Evolutionary conservation across 2,329 filamentous ascomycete species (phyloP), one percentile per base, ranked within the genome.

Genomic region (Monosporascus sp.): DNA sequence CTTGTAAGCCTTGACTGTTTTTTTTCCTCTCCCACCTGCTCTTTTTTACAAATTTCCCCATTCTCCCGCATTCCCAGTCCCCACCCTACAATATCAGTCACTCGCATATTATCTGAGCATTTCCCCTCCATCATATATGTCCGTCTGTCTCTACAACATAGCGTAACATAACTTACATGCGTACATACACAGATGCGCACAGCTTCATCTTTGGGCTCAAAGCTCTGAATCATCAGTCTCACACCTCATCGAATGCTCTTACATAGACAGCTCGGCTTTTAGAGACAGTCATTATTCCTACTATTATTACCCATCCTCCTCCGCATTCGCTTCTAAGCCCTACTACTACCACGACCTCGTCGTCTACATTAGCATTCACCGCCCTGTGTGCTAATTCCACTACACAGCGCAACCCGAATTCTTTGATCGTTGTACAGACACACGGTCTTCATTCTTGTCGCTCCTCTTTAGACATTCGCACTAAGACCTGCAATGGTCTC

Each of bases 401-500:
- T 55, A 56, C 52, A 65, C 61, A 64, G 56, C 56, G 52, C 51
- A 48, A 35, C 44, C 37, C 55, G 51, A 50, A 55, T 52, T 59
- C 57, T 58, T 61, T 54, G 57, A 59, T 54, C 54, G 54, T 59
- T 56, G 51, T 45, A 51, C 47, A 54, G 47, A 52, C 44, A 52
- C 51, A 52, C 52, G 31, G 43, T 25, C 37, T 18, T 15, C 45
- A 24, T 56, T 58, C 53, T 50, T 46, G 25, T 56, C 37, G n/a
- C 37, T 35, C 17, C n/a, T 31, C 24, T 47, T 50, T 53, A 57
- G 6, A 49, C 31, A 22, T 38, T 37, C 48, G 59, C 52, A 60
- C 57, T 55, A 56, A 54, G 50, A 53, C 55, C 65, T 65, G 64
- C 64, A 70, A 81, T 81, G 78, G 77, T 75, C 68, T 76, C 77